These are phyloP conservation scores for Dactylellina sp. DNA, from an alignment of 2,329 filamentous ascomycete genomes.

Conservation along the genomic window DNA sequence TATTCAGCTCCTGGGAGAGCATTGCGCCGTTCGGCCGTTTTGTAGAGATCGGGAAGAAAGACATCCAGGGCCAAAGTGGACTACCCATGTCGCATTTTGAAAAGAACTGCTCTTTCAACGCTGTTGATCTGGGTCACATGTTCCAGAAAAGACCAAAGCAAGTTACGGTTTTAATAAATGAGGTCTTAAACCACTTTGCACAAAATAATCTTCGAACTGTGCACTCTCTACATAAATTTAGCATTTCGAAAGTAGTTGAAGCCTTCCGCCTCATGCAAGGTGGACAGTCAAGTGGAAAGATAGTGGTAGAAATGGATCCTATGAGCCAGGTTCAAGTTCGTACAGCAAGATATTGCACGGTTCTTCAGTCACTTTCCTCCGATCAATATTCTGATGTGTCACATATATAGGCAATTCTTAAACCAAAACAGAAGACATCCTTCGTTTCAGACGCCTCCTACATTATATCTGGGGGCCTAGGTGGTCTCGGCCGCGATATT, in stretches of 20 bases:
- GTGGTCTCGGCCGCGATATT: slow-evolving; percentile 70
- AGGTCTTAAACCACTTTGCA: slow-evolving; percentile 23
- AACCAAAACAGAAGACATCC: neutral
- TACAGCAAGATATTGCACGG: no score
- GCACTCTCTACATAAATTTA: slow-evolving; percentile 60
- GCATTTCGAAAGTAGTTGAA: slow-evolving; percentile 61
- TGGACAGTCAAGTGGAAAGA: slow-evolving; percentile 66
- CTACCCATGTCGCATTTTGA: slow-evolving; percentile 67
- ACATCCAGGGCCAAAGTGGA: slow-evolving; percentile 64
- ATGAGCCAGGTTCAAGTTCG: slow-evolving; percentile 7
- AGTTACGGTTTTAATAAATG: slow-evolving; percentile 7
- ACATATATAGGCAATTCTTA: slow-evolving; percentile 11
- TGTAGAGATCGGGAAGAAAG: slow-evolving; percentile 66
- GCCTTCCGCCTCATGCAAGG: slow-evolving; percentile 66
- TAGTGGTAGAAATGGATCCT: slow-evolving; percentile 61
- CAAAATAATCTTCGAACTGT: slow-evolving; percentile 59
- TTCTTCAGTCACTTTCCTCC: neutral
- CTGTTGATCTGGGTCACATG: slow-evolving; percentile 31
- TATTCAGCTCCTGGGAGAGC: slow-evolving; percentile 66
- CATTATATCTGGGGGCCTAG: slow-evolving; percentile 70
- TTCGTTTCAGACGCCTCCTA: slow-evolving; percentile 66
- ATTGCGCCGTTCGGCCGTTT: slow-evolving; percentile 66
- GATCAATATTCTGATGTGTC: neutral
- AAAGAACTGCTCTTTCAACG: slow-evolving; percentile 58
- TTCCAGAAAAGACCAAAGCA: slow-evolving; percentile 9